phyloP scores from a whole-genome alignment of 2,329 filamentous ascomycete genomes.

The Dactylellina leptospora region DNA sequence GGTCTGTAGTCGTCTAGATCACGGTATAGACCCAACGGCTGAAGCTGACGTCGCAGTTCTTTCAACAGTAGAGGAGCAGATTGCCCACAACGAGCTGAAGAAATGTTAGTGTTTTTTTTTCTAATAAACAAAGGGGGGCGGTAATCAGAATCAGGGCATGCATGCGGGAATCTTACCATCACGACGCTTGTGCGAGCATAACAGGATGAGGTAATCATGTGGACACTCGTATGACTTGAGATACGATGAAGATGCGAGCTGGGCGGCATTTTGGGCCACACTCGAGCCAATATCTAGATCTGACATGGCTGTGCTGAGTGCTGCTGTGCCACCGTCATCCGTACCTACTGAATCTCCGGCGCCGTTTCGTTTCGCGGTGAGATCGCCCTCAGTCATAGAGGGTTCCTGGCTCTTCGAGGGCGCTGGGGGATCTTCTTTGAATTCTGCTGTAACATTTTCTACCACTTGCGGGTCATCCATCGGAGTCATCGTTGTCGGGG shows the following conservation, averaged over 20 bases:
- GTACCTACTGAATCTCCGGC: neutral
- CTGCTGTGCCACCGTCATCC: conserved; percentile 9
- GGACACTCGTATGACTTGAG: conserved; percentile 74
- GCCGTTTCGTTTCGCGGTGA: neutral
- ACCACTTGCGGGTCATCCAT: conserved; percentile 59
- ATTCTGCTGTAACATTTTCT: conserved; percentile 2
- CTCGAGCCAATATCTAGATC: conserved; percentile 58
- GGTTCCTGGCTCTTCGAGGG: neutral
- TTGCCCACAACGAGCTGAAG: conserved; percentile 82
- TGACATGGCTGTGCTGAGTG: conserved; percentile 11
- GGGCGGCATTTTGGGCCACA: conserved; percentile 58
- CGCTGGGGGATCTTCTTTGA: neutral
- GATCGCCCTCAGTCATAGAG: neutral
- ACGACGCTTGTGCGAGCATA: conserved; percentile 93
- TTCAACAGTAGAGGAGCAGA: conserved; percentile 86
- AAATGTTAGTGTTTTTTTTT: neutral
- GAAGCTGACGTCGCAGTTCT: conserved; percentile 88
- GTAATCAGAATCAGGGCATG: neutral
- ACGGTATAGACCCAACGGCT: conserved; percentile 82
- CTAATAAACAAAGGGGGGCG: neutral
- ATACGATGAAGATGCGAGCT: conserved; percentile 57
- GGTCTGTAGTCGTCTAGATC: conserved; percentile 88
- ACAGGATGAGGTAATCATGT: conserved; percentile 84
- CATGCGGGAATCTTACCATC: conserved; percentile 63
- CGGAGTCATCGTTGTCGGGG: conserved; percentile 77